phyloP scores from a whole-genome alignment of 2,329 filamentous ascomycete species.

The Claviceps lovelessii region DNA sequence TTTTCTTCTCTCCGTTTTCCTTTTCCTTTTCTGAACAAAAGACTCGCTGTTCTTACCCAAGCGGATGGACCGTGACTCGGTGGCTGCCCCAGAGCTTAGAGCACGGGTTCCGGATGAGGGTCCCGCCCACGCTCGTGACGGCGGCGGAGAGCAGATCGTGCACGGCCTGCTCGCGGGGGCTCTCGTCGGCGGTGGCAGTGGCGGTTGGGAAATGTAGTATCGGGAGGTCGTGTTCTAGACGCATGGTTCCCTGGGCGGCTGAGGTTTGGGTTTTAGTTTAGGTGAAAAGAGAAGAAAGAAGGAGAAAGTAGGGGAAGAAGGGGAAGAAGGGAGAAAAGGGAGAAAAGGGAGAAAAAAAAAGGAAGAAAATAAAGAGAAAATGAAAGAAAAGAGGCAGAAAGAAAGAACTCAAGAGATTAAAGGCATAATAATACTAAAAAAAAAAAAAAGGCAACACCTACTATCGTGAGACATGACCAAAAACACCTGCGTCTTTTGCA shows the following conservation, averaged over 20 bases:
- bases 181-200: slow-evolving; percentile 32
- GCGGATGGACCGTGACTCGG: slow-evolving; percentile 50
- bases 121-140: slow-evolving; percentile 44
- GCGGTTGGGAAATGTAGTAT: slow-evolving; percentile 46
- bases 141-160: slow-evolving; percentile 38
- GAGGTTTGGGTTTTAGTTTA: not conserved
- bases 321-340: too few relatives aligned
- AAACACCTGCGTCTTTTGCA: slow-evolving; percentile 48
- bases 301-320: too few relatives aligned
- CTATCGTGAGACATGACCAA: slow-evolving; percentile 54
- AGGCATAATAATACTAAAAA: not conserved
- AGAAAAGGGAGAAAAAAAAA: not conserved
- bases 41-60: slow-evolving; percentile 24
- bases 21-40: too few relatives aligned
- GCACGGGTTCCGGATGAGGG: slow-evolving; percentile 44
- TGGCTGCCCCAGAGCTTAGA: slow-evolving; percentile 40
- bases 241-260: slow-evolving; percentile 45
- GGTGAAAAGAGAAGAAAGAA: too few relatives aligned
- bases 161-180: slow-evolving; percentile 38
- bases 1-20: not conserved
- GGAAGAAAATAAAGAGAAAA: not conserved
- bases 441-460: slow-evolving; percentile 12
- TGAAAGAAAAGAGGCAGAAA: not conserved
- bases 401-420: not conserved
- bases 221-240: slow-evolving; percentile 44